These are phyloP conservation scores for Mucuna pruriens DNA, from an alignment of 306 rosid genomes.

Conservation along the genomic window DNA sequence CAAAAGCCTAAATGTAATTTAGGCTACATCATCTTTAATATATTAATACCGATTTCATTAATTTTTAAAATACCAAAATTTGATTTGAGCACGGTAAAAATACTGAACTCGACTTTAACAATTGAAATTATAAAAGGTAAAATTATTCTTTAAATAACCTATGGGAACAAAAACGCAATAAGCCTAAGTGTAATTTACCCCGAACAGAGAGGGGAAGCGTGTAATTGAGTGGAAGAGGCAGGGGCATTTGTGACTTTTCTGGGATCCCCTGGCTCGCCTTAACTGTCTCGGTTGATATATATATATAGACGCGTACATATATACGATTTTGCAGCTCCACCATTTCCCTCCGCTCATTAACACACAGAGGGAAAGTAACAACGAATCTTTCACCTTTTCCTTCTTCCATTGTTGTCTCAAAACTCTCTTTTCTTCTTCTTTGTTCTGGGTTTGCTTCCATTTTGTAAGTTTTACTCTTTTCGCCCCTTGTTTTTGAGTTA, in stretches of 20 bases:
- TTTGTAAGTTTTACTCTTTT: conserved; percentile 39
- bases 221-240: no score
- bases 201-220: no score
- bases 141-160: no score
- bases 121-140: no score
- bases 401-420: conserved; percentile 29
- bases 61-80: no score
- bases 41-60: no score
- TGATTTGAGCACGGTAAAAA: no score
- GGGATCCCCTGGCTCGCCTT: conserved; percentile 36
- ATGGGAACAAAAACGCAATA: no score
- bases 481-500: neutral
- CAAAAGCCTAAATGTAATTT: no score
- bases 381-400: conserved; percentile 4
- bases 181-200: no score
- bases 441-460: conserved; percentile 4
- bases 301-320: conserved; percentile 26
- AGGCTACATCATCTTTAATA: no score
- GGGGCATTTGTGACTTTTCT: neutral
- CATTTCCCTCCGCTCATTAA: conserved; percentile 31
- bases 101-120: no score
- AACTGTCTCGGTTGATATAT: conserved; percentile 39
- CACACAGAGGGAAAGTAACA: neutral
- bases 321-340: conserved; percentile 29
- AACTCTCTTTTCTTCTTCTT: conserved; percentile 3